phyloP scores from a whole-genome alignment of 768 basidiomycete species.

The Tricholoma flavovirens region DNA sequence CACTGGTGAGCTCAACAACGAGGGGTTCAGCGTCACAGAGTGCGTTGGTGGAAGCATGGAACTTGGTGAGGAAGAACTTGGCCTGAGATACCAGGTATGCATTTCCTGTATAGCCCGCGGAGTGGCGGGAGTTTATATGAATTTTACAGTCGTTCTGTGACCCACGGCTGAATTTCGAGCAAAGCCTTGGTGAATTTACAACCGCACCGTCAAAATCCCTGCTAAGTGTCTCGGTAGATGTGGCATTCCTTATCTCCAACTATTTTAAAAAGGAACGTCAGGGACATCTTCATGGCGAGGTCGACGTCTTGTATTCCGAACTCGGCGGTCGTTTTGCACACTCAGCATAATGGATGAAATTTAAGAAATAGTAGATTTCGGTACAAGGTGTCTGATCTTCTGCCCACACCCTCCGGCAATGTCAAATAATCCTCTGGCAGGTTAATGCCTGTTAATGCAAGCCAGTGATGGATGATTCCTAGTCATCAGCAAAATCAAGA shows the following conservation, averaged over 20 bases:
- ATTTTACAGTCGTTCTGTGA: slow-evolving; percentile 80
- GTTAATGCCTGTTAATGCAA: too few relatives aligned
- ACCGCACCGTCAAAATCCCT: background rate
- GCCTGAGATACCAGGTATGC: slow-evolving; percentile 80
- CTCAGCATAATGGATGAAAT: background rate
- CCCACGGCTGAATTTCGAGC: slow-evolving; percentile 90
- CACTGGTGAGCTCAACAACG: slow-evolving; percentile 85
- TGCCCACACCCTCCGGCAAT: too few relatives aligned
- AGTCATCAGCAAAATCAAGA: too few relatives aligned
- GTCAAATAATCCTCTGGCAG: too few relatives aligned
- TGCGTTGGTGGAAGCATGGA: slow-evolving; percentile 97
- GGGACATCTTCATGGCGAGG: slow-evolving; percentile 24
- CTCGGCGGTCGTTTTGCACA: slow-evolving; percentile 23
- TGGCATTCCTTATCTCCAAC: slow-evolving; percentile 83
- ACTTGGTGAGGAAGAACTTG: slow-evolving; percentile 81
- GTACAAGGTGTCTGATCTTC: too few relatives aligned
- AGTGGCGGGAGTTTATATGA: background rate
- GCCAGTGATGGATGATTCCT: too few relatives aligned
- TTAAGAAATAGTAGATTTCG: too few relatives aligned
- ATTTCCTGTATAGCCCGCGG: background rate
- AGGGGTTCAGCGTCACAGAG: slow-evolving; percentile 94
- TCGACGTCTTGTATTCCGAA: slow-evolving; percentile 32
- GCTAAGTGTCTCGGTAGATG: slow-evolving; percentile 38
- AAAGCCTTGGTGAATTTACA: slow-evolving; percentile 71
- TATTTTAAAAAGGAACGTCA: slow-evolving; percentile 66